Base-by-base conservation (phyloP, 2,329 filamentous ascomycete genomes). In the Metarhizium guizhouense region DNA sequence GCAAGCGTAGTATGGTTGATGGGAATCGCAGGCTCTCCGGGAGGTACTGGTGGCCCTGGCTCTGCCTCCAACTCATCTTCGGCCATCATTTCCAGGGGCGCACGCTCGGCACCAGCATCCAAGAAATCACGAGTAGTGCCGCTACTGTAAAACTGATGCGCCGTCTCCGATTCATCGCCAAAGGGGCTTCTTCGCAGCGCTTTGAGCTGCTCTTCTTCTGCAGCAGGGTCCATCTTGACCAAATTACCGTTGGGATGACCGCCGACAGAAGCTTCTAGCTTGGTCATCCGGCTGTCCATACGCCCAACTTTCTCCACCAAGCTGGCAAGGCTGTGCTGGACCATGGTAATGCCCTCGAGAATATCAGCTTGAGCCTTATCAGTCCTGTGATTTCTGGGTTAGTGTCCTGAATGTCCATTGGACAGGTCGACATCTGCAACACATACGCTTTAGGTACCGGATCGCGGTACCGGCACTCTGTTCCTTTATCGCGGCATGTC, bases 1-100 rank as follows among this genome's bases (percentile, higher is more conserved):
- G 91, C 91, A n/a, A 90, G 83, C 0, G 92, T 96, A 0, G 90
- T 95, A 65, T 97, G 93, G 61, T 95, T 89, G 32, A 85, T 82
- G 1, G 90, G 88, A 55, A 95, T 88, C 2, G 87, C 82, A 14
- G 88, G 81, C 60, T 84, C 79, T 50, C 83, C 84, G 1, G 79
- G 79, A 13, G 71, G 73, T 6, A 81, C 78, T 11, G 76, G 72
- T 7, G 77, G 76, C 7, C 78, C 77, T 20, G 79, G 77, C 48
- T 79, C 76, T 2, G 72, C 72, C 55, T 82, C 78, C 52, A 75
- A 68, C 53, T 79, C 75, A 36, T 82, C 76, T 43, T 78, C 79
- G 3, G 62, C 64, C 63, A 69, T 67, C 59, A 67, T 61, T 4
- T 62, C 65, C 34, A 67, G 43, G 7, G 65, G 60, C 4, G 60